A percentile compares a stretch with the other conserved stretches of the same genome.
phyloP scores from a whole-genome alignment of 2,329 filamentous ascomycete genomes.

The Hirsutella thompsonii region DNA sequence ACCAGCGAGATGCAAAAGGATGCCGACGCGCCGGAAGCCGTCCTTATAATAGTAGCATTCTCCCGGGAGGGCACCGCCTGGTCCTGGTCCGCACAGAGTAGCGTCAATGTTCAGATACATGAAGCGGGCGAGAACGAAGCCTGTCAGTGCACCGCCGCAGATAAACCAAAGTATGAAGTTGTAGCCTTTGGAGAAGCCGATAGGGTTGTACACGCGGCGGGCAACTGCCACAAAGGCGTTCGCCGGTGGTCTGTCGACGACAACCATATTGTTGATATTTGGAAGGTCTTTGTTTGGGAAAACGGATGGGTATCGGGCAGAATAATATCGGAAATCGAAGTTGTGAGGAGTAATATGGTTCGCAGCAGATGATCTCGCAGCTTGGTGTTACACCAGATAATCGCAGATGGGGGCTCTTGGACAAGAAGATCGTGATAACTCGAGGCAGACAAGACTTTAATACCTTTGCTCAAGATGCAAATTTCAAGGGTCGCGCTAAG shows the following conservation, averaged over 20 bases:
- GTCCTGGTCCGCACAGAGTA: slow-evolving; percentile 11
- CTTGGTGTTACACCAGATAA: too few species aligned
- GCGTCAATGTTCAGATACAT: slow-evolving; percentile 32
- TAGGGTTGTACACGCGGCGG: not conserved
- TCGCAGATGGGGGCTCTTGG: too few species aligned
- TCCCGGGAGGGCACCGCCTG: slow-evolving; percentile 13
- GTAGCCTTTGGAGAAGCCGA: not conserved
- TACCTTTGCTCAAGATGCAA: too few species aligned
- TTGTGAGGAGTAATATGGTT: too few species aligned
- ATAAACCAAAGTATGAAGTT: slow-evolving; percentile 12
- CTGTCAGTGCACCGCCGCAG: slow-evolving; percentile 26
- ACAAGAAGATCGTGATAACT: too few species aligned
- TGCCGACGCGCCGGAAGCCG: slow-evolving; percentile 20
- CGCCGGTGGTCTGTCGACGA: not conserved
- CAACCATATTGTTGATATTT: not conserved
- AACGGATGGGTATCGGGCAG: too few species aligned
- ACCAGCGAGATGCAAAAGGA: slow-evolving; percentile 28
- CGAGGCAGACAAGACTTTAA: too few species aligned
- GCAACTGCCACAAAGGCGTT: not conserved
- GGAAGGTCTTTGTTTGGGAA: not conserved
- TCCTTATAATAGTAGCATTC: slow-evolving; percentile 24
- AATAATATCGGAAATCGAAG: too few species aligned
- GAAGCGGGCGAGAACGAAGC: slow-evolving; percentile 34
- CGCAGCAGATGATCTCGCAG: too few species aligned
- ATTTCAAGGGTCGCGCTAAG: too few species aligned